Conservation (phyloP, 805 yeast genomes). For the Metschnikowia lunata region DNA sequence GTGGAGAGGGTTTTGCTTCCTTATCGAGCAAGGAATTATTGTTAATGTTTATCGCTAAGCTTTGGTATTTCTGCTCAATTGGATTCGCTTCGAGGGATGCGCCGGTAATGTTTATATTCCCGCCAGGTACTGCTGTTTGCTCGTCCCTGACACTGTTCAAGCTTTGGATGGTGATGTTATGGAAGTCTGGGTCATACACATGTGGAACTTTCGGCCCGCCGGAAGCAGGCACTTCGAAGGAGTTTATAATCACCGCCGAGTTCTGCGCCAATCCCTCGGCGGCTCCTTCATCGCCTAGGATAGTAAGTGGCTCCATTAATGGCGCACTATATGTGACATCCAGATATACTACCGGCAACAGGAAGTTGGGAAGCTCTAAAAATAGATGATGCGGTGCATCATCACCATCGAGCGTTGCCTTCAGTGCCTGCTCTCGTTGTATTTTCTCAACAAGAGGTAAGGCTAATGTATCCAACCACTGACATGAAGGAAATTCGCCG, state of each 20-base stretch:
- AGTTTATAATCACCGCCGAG: slow-evolving; percentile 33
- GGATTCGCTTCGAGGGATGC: slow-evolving; percentile 48
- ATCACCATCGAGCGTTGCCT: background rate
- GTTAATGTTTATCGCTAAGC: slow-evolving; percentile 72
- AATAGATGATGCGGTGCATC: slow-evolving; percentile 23
- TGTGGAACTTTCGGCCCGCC: slow-evolving; percentile 22
- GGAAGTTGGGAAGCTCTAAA: slow-evolving; percentile 55
- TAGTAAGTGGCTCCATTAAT: slow-evolving; percentile 6
- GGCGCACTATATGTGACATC: slow-evolving; percentile 42
- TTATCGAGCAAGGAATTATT: slow-evolving; percentile 72
- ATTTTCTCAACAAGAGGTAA: slow-evolving; percentile 48
- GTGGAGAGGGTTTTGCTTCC: slow-evolving; percentile 85
- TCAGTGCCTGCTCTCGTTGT: background rate
- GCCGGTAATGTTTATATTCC: background rate
- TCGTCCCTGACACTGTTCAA: slow-evolving; percentile 9
- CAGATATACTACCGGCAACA: slow-evolving; percentile 66
- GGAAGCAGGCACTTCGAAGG: slow-evolving; percentile 29
- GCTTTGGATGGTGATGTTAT: slow-evolving; percentile 10
- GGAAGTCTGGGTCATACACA: slow-evolving; percentile 45
- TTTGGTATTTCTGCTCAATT: slow-evolving; percentile 80
- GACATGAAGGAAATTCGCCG: slow-evolving; percentile 56
- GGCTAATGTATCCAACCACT: slow-evolving; percentile 74
- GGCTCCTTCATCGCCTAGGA: slow-evolving; percentile 6
- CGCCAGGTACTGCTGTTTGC: slow-evolving; percentile 2
- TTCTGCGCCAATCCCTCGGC: slow-evolving; percentile 12